A percentile compares a stretch with the other conserved stretches of the same genome.
These are phyloP conservation scores for Elsinoe fawcettii DNA, from an alignment of 2,329 filamentous ascomycete species.

Conservation along the genomic window DNA sequence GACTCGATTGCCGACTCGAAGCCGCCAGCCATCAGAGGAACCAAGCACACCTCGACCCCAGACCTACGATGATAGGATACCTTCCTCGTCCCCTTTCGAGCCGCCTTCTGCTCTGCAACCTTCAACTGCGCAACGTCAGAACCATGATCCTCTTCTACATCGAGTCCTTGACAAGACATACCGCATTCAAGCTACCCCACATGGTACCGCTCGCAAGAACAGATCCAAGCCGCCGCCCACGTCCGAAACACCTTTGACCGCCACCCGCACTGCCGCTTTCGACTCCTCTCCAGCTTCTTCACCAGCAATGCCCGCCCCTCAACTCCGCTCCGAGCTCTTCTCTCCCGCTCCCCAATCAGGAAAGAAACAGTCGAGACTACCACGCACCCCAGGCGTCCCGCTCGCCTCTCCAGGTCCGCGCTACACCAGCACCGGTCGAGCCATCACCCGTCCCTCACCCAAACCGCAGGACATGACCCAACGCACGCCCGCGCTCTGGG, in stretches of 20 bases:
- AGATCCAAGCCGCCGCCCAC: slow-evolving; percentile 23
- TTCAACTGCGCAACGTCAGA: slow-evolving; percentile 32
- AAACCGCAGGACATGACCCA: slow-evolving; percentile 23
- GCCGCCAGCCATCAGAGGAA: slow-evolving; percentile 23
- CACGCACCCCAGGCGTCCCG: slow-evolving; percentile 73
- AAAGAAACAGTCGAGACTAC: slow-evolving; percentile 29
- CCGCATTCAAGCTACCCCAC: slow-evolving; percentile 83
- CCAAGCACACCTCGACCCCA: slow-evolving; percentile 16
- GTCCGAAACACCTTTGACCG: slow-evolving; percentile 34
- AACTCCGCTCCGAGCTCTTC: slow-evolving; percentile 79
- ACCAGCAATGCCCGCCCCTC: slow-evolving; percentile 69
- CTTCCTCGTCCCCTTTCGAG: slow-evolving; percentile 45
- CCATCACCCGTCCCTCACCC: slow-evolving; percentile 27
- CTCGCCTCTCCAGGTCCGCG: slow-evolving; percentile 58
- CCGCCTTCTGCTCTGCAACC: slow-evolving; percentile 37
- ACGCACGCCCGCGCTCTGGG: slow-evolving; percentile 59
- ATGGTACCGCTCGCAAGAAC: slow-evolving; percentile 47
- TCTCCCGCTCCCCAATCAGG: slow-evolving; percentile 23
- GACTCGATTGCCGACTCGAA: slow-evolving; percentile 12
- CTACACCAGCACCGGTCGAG: slow-evolving; percentile 28
- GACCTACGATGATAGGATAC: slow-evolving; percentile 10
- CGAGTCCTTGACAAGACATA: slow-evolving; percentile 94
- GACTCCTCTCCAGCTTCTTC: slow-evolving; percentile 44
- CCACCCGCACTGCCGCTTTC: slow-evolving; percentile 21
- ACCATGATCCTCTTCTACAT: slow-evolving; percentile 74